Conservation (phyloP, 148 eudicot species). For the Camellia japonica region DNA sequence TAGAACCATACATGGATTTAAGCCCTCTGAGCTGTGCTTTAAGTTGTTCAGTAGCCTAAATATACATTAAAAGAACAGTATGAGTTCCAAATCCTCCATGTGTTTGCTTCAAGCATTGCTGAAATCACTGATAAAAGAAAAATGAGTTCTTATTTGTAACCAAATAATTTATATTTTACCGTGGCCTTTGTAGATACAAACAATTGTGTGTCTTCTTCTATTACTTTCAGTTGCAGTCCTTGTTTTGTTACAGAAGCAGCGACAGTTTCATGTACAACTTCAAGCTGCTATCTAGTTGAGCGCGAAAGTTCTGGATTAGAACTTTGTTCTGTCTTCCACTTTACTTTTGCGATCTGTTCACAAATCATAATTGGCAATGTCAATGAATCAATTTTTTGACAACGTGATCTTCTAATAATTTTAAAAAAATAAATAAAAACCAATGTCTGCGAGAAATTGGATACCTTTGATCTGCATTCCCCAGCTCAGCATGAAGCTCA, state of each 20-base stretch:
- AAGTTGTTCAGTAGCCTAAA: constrained; percentile 23
- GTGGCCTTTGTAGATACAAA: constrained; percentile 19
- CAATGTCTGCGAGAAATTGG: constrained; percentile 29
- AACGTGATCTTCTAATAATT: background rate
- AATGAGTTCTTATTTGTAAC: too few relatives aligned
- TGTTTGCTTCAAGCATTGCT: background rate
- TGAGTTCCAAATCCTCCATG: background rate
- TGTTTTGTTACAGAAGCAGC: constrained; percentile 25
- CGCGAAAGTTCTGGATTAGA: constrained; percentile 24
- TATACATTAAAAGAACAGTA: background rate
- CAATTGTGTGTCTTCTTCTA: constrained; percentile 17
- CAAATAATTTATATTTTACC: constrained; percentile 18
- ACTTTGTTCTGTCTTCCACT: constrained; percentile 25
- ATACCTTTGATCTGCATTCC: constrained; percentile 30
- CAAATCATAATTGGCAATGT: background rate
- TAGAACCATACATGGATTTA: too few relatives aligned
- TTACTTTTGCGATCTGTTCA: constrained; percentile 24
- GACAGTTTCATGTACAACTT: constrained; percentile 18
- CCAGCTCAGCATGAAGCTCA: constrained; percentile 34
- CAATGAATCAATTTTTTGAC: background rate
- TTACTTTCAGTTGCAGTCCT: constrained; percentile 20
- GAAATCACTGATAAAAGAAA: too few relatives aligned
- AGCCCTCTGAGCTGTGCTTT: background rate
- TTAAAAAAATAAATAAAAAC: constrained; percentile 17
- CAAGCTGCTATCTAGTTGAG: constrained; percentile 32